Conservation (phyloP, 2,329 filamentous ascomycete species). For the Fusarium poae region DNA sequence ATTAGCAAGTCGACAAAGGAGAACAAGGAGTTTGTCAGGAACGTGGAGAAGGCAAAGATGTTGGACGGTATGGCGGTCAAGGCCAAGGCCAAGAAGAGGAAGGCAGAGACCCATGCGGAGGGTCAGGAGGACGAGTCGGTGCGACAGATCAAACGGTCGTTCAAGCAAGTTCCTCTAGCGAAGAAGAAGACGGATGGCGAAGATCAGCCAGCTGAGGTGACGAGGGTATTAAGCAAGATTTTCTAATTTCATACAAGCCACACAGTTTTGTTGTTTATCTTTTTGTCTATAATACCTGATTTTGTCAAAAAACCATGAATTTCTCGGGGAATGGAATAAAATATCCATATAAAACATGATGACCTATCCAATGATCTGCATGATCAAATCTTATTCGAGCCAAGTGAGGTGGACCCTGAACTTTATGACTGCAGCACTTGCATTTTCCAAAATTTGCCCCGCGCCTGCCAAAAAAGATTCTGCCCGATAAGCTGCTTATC, state of each 20-base stretch:
- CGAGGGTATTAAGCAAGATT: slow-evolving; percentile 73
- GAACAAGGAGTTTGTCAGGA: slow-evolving; percentile 84
- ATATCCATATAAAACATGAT: slow-evolving; percentile 26
- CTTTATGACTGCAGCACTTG: slow-evolving; percentile 32
- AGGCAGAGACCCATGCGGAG: slow-evolving; percentile 47
- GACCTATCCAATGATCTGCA: slow-evolving; percentile 29
- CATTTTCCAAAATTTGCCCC: slow-evolving; percentile 43
- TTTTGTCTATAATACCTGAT: slow-evolving; percentile 28
- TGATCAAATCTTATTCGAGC: slow-evolving; percentile 20
- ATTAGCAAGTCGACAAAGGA: slow-evolving; percentile 81
- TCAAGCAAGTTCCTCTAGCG: slow-evolving; percentile 75
- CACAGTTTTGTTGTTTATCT: slow-evolving; percentile 11
- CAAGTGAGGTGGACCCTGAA: slow-evolving; percentile 41
- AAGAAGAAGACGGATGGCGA: slow-evolving; percentile 60
- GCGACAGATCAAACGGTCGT: slow-evolving; percentile 59
- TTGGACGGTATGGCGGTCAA: slow-evolving; percentile 77
- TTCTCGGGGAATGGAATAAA: slow-evolving; percentile 3
- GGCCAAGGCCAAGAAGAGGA: slow-evolving; percentile 59
- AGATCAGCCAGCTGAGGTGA: slow-evolving; percentile 68
- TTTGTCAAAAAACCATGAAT: slow-evolving; percentile 17
- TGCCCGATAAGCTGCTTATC: slow-evolving; percentile 55
- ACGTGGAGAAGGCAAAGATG: slow-evolving; percentile 85
- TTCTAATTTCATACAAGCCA: slow-evolving; percentile 59
- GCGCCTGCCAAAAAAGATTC: slow-evolving; percentile 44
- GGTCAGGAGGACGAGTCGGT: slow-evolving; percentile 40